A percentile compares a stretch with the other conserved stretches of the same genome.
phyloP scores from a whole-genome alignment of 192 early-diverging fungal genomes.

The Umbelopsis isabellina region DNA sequence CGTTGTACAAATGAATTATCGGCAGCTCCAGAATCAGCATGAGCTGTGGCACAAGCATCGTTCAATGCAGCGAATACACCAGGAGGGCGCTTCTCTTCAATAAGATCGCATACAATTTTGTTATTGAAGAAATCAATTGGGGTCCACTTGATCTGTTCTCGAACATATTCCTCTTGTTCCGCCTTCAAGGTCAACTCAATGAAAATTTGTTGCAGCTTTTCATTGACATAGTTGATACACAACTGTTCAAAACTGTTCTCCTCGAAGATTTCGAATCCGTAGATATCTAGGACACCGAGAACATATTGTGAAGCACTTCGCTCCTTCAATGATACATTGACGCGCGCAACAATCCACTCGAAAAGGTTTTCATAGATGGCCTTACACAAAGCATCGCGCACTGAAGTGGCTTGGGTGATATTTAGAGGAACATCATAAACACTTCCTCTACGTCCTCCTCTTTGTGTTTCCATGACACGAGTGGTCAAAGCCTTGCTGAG shows the following conservation, averaged over 20 bases:
- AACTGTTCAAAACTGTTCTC: slow-evolving; percentile 98
- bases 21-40: slow-evolving; percentile 84
- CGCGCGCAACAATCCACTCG: slow-evolving; percentile 96
- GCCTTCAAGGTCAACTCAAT: slow-evolving; percentile 98
- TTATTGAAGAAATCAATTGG: slow-evolving; percentile 99
- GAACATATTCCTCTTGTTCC: slow-evolving; percentile 98
- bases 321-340: slow-evolving; percentile 85
- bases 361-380: slow-evolving; percentile 93
- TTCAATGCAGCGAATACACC: slow-evolving; percentile 93
- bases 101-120: slow-evolving; percentile 98
- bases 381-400: slow-evolving; percentile 93
- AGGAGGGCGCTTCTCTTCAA: slow-evolving; percentile 95
- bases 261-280: slow-evolving; percentile 96
- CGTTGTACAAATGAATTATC: slow-evolving; percentile 76
- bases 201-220: slow-evolving; percentile 97
- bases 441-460: slow-evolving; percentile 65
- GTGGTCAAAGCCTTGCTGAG: slow-evolving; percentile 68
- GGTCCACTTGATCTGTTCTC: slow-evolving; percentile 97
- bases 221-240: slow-evolving; percentile 99
- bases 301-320: slow-evolving; percentile 62
- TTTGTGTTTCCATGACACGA: slow-evolving; percentile 75
- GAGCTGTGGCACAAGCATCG: slow-evolving; percentile 97
- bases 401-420: slow-evolving; percentile 82
- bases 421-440: slow-evolving; percentile 91
- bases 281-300: slow-evolving; percentile 97